Conservation (phyloP, 768 basidiomycete genomes). For the Boletellus ananas region DNA sequence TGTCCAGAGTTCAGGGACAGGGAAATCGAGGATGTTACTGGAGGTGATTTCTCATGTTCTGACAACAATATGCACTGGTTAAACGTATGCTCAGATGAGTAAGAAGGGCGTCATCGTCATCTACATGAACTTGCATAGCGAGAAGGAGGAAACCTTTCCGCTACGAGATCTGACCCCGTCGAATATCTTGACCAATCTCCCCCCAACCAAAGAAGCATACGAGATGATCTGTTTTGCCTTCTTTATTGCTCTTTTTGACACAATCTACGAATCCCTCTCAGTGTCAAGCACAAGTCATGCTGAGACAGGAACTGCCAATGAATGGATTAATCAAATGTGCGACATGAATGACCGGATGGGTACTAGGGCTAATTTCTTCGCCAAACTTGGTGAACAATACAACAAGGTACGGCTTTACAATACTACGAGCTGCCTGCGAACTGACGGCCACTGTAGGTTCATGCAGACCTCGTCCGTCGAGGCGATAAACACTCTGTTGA, state of each 20-base stretch:
- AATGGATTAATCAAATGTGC: too few species aligned
- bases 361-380: not conserved
- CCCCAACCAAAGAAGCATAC: not conserved
- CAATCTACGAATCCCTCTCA: not conserved
- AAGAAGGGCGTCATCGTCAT: not conserved
- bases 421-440: too few species aligned
- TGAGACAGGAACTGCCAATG: too few species aligned
- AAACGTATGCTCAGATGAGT: not conserved
- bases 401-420: not conserved
- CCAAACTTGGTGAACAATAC: not conserved
- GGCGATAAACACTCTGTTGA: too few species aligned
- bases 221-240: not conserved
- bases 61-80: not conserved
- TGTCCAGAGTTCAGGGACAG: not conserved
- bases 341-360: too few species aligned
- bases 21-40: not conserved
- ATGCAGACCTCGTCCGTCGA: too few species aligned
- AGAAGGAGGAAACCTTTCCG: not conserved
- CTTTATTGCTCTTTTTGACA: conserved; percentile 2
- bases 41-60: not conserved
- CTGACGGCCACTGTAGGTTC: not conserved
- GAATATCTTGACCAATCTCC: not conserved
- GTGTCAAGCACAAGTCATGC: too few species aligned
- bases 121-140: not conserved
- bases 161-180: not conserved